Conservation (phyloP, 257 asterid species). For the Rubia yunnanensis region DNA sequence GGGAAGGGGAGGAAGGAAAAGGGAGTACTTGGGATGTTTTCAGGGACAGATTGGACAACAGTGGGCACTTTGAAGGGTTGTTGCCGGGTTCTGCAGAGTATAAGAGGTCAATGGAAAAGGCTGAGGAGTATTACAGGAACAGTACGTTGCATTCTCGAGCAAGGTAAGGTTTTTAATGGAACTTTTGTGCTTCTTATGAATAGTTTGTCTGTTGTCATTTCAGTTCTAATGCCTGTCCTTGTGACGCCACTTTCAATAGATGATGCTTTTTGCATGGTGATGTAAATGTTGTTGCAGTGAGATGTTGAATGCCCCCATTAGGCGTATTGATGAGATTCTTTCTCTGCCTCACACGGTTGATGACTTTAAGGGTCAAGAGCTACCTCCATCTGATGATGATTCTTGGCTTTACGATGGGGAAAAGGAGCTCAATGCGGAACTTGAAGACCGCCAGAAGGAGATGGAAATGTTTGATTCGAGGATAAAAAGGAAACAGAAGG, state of each 20-base stretch:
- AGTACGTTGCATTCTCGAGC: conserved; percentile 52
- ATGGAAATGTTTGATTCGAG: conserved; percentile 58
- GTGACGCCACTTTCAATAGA: neutral
- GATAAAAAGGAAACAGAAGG: conserved; percentile 48
- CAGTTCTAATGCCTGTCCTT: neutral
- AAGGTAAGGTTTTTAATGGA: conserved; percentile 29
- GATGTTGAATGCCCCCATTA: conserved; percentile 63
- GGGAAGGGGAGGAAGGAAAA: conserved; percentile 71
- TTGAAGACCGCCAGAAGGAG: conserved; percentile 85
- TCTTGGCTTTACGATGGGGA: conserved; percentile 92
- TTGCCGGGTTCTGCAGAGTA: conserved; percentile 73
- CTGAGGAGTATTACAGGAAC: conserved; percentile 56
- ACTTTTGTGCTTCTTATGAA: neutral
- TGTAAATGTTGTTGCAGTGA: conserved; percentile 40
- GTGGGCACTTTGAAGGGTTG: conserved; percentile 72
- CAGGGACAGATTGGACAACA: conserved; percentile 51
- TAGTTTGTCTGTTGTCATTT: neutral
- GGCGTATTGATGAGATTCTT: conserved; percentile 74
- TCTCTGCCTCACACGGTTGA: conserved; percentile 55
- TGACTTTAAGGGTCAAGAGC: conserved; percentile 52
- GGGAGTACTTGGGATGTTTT: conserved; percentile 91
- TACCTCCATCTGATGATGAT: conserved; percentile 87
- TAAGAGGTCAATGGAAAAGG: conserved; percentile 63
- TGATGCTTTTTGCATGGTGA: neutral
- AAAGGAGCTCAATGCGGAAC: conserved; percentile 75